Conservation (phyloP, 768 basidiomycete species). For the Cystobasidiopsis lactophilus region DNA sequence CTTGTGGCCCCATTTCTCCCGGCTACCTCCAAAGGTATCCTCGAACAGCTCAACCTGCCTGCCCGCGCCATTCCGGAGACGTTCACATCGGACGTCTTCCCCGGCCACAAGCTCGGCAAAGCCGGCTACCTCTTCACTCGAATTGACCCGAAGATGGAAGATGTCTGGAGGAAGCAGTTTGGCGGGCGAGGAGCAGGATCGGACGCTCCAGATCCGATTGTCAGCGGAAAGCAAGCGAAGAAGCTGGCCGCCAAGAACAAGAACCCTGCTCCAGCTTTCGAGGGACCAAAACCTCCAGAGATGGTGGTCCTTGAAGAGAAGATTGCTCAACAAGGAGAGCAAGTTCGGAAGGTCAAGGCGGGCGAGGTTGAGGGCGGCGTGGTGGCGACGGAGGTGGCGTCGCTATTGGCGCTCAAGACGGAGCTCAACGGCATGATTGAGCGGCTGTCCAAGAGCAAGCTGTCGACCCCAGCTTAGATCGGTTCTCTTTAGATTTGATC, state of each 20-base stretch:
- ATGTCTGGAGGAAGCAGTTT: conserved; percentile 57
- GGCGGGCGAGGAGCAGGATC: conserved; percentile 35
- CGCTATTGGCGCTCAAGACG: conserved; percentile 16
- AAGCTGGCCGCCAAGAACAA: conserved; percentile 30
- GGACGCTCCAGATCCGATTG: conserved; percentile 26
- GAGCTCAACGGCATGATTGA: conserved; percentile 11
- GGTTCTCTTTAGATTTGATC: too few relatives aligned
- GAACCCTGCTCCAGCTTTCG: conserved; percentile 26
- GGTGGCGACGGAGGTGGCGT: conserved; percentile 11
- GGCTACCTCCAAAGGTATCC: conserved; percentile 53
- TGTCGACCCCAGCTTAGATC: too few relatives aligned
- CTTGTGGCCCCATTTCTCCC: conserved; percentile 95
- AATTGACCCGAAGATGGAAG: conserved; percentile 75
- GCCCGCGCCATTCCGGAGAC: conserved; percentile 52
- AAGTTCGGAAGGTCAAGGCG: conserved; percentile 43
- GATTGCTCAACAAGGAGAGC: conserved; percentile 50
- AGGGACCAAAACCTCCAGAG: conserved; percentile 48
- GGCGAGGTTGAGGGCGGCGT: conserved; percentile 23
- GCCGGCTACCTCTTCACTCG: conserved; percentile 81
- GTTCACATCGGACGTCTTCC: conserved; percentile 48
- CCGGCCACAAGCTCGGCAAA: conserved; percentile 61
- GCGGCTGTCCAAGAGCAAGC: conserved; percentile 1
- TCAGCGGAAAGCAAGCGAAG: conserved; percentile 25
- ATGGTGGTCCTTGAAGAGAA: conserved; percentile 48
- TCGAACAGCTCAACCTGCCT: conserved; percentile 72